phyloP scores from a whole-genome alignment of 306 rosid genomes.

The Citrullus amarus region DNA sequence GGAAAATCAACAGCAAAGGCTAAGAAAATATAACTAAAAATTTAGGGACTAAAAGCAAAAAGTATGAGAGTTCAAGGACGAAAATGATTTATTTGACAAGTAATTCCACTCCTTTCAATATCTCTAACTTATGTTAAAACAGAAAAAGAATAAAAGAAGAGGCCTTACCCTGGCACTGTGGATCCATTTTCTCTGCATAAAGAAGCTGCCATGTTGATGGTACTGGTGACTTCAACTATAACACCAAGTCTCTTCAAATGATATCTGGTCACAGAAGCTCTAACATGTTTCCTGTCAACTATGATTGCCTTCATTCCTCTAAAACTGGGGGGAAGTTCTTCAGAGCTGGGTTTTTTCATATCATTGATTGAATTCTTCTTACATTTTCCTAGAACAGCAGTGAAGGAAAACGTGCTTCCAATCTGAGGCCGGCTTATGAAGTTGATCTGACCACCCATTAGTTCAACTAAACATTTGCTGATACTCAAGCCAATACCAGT shows the following conservation, averaged over 20 bases:
- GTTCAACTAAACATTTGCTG: conserved; percentile 87
- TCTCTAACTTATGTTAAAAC: neutral
- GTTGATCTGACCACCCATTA: conserved; percentile 85
- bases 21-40: neutral
- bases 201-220: conserved; percentile 45
- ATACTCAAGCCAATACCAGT: conserved; percentile 98
- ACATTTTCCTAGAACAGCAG: conserved; percentile 48
- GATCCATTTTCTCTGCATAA: conserved; percentile 57
- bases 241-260: conserved; percentile 94
- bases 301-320: conserved; percentile 73
- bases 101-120: neutral
- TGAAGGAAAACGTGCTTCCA: conserved; percentile 93
- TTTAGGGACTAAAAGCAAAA: neutral
- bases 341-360: conserved; percentile 50
- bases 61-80: neutral
- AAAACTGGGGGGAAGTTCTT: conserved; percentile 71
- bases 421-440: conserved; percentile 63
- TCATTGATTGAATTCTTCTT: conserved; percentile 38
- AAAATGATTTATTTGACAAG: neutral
- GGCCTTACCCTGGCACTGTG: conserved; percentile 39
- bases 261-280: conserved; percentile 88
- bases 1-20: neutral
- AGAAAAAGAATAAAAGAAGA: neutral
- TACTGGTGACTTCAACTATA: conserved; percentile 42
- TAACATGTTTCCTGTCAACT: conserved; percentile 81